phyloP scores from a whole-genome alignment of 129 eudicot genomes.

The Helianthus tuberosus region DNA sequence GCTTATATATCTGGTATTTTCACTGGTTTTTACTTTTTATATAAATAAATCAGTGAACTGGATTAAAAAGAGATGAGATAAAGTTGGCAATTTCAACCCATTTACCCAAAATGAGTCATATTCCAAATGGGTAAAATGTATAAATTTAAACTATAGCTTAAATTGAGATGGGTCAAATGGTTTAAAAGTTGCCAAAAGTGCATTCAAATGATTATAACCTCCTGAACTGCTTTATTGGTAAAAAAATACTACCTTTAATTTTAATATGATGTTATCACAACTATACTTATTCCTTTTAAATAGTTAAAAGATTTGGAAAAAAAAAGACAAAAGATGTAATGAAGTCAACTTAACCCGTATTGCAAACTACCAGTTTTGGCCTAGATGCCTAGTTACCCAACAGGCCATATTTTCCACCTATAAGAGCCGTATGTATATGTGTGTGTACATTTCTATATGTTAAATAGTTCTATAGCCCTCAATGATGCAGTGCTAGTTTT shows the following conservation, averaged over 20 bases:
- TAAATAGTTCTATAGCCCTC: neutral
- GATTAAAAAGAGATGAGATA: neutral
- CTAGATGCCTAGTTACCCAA: neutral
- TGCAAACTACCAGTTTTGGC: neutral
- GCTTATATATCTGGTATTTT: conserved; percentile 1
- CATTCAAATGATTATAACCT: neutral
- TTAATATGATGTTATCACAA: no score
- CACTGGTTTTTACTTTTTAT: neutral
- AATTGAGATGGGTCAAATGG: neutral
- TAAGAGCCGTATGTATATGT: neutral
- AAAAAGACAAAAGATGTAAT: neutral
- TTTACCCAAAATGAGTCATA: neutral
- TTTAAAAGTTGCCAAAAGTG: neutral
- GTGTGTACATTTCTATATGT: neutral
- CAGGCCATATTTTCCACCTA: neutral
- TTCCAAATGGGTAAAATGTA: neutral
- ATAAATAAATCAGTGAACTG: neutral
- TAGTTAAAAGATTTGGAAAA: neutral
- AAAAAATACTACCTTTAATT: no score
- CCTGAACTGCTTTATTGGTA: neutral
- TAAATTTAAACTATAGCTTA: neutral
- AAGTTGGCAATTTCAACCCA: neutral
- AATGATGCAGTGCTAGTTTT: neutral
- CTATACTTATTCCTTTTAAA: neutral
- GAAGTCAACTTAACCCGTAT: neutral